Evolutionary conservation across 1,284 basidiomycete species (phyloP).

Genomic region (Cryptococcus maquisensis): DNA sequence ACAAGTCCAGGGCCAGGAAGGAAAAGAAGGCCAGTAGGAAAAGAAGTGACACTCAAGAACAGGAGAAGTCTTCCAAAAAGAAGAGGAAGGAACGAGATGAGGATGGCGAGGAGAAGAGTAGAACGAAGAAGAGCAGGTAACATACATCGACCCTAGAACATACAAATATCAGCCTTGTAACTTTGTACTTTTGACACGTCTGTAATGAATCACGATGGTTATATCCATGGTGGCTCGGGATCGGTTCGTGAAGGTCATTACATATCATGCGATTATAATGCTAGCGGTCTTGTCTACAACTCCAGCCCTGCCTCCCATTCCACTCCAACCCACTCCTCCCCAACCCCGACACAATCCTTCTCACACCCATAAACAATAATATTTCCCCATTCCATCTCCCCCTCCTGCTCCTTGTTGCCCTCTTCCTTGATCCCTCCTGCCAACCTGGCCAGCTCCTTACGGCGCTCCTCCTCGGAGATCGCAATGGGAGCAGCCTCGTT

Average conservation of each 20-base stretch:
- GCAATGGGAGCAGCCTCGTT: background rate
- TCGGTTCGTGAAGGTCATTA: no score
- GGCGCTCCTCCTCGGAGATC: slow-evolving; percentile 38
- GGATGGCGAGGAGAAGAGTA: background rate
- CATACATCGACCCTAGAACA: background rate
- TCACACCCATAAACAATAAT: slow-evolving; percentile 47
- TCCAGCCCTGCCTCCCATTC: slow-evolving; percentile 42
- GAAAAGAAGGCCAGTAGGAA: slow-evolving; percentile 6
- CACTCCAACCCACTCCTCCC: slow-evolving; percentile 48
- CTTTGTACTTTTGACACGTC: background rate
- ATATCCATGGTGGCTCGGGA: no score
- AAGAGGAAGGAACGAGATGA: slow-evolving; percentile 8
- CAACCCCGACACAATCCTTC: slow-evolving; percentile 45
- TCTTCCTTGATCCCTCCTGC: slow-evolving; percentile 21
- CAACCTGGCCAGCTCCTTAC: slow-evolving; percentile 34
- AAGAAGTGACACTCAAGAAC: background rate
- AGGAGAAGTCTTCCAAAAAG: background rate
- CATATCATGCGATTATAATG: no score
- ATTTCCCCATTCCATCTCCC: slow-evolving; percentile 50
- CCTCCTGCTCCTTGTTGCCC: slow-evolving; percentile 21
- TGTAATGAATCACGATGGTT: background rate
- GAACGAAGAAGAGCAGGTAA: background rate
- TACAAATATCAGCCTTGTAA: background rate
- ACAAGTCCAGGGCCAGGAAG: slow-evolving; percentile 11
- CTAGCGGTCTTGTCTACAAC: background rate